Base-by-base conservation (phyloP, 2,329 filamentous ascomycete genomes). In the Ophiognomonia clavigignenti-juglandacearum region DNA sequence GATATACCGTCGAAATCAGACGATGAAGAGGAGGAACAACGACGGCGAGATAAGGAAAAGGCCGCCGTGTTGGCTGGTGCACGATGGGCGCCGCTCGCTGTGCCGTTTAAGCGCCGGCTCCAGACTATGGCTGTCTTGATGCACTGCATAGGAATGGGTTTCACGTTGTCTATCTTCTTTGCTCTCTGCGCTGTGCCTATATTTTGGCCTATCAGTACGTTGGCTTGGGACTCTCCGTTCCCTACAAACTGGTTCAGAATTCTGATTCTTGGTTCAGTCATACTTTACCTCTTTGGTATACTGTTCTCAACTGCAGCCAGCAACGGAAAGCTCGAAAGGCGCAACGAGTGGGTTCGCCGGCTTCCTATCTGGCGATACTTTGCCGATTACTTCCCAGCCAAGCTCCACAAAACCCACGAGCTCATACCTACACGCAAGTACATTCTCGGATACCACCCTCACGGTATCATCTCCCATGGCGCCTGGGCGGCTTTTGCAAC, bases 381-480 rank as follows among this genome's bases (percentile, higher is more conserved):
- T 62, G 90, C 88, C 22, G 87, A 82, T 14, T 98, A 97, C 71
- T 98, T 95, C 61, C 93, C 93, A 4, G 88, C 90, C 39, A 80
- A 79, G 47, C 76, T 98, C 32, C 90, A 97, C 70, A 88, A 93
- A 55, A 93, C 88, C 4, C 78, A 86, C 55, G 77, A 85, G 47
- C 78, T 98, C 6, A 79, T 86, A 19, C 78, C 89, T 0, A 89
- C 85, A 1, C 77, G 90, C 53, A 96, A 95, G 67, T 98, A 97
- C 69, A 90, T 98, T 53, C 90, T 98, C 59, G 92, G 92, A 37
- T 97, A 97, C 65, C 93, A 97, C 59, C 93, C 93, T 0, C 93
- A 98, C 62, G 92, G 93, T 20, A 97, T 98, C 65, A 96, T 98
- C 60, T 93, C 87, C 5, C 89, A 96, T 58, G 93, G 92, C n/a